Conservation (phyloP, 2,329 filamentous ascomycete genomes). For the Akanthomyces muscarius region DNA sequence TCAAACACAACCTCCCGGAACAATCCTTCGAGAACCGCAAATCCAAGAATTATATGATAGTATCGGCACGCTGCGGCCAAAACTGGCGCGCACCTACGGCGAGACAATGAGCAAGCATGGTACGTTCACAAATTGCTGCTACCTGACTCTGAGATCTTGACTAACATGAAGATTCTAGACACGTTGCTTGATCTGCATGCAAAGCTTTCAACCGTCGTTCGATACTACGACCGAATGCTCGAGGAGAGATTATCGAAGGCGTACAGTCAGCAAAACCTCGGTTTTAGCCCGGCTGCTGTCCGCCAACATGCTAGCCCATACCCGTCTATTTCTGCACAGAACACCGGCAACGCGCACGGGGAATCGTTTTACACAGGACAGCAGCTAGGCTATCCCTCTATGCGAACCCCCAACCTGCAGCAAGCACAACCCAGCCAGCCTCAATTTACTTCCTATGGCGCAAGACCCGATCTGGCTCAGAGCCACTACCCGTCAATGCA, state of each 20-base stretch:
- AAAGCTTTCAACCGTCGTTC: conserved; percentile 91
- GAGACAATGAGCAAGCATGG: conserved; percentile 99
- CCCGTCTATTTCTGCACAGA: conserved; percentile 60
- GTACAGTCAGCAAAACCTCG: conserved; percentile 75
- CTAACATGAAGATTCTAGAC: conserved; percentile 48
- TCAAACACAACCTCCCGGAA: conserved; percentile 91
- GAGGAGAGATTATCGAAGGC: conserved; percentile 92
- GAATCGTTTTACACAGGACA: conserved; percentile 82
- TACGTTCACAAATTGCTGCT: conserved; percentile 38
- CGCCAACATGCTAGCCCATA: conserved; percentile 61
- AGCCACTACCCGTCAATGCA: conserved; percentile 44
- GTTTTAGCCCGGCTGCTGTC: conserved; percentile 54
- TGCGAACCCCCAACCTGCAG: conserved; percentile 38
- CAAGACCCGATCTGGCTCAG: conserved; percentile 36
- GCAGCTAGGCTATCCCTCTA: conserved; percentile 50
- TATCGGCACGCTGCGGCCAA: conserved; percentile 88
- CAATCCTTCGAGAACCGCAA: conserved; percentile 92
- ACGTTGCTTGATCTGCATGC: conserved; percentile 90
- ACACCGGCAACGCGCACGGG: conserved; percentile 44
- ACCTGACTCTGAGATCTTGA: not conserved
- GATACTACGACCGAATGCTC: conserved; percentile 97
- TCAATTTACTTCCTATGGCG: conserved; percentile 42
- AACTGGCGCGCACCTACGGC: conserved; percentile 90
- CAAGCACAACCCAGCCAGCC: conserved; percentile 36
- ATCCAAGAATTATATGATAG: conserved; percentile 98